Evolutionary conservation across 306 rosid species (phyloP).

Genomic region (Luffa aegyptiaca): DNA sequence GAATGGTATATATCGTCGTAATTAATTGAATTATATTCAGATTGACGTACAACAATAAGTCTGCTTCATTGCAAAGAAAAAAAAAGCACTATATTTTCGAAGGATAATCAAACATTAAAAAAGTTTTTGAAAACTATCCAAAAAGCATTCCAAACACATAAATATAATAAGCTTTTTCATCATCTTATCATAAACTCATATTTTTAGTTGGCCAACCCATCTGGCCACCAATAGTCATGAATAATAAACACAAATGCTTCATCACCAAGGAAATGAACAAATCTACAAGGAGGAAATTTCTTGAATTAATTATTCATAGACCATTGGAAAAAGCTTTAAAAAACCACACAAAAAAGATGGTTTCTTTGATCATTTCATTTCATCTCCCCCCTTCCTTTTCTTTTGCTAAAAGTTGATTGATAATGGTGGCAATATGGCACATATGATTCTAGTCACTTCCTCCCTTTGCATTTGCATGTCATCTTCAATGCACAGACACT

Average conservation of each 20-base stretch:
- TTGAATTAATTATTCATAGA: background rate
- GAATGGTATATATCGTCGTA: no score
- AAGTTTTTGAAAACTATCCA: background rate
- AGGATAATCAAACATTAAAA: no score
- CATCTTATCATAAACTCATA: background rate
- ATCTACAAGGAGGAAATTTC: background rate
- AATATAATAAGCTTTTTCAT: background rate
- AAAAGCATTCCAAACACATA: background rate
- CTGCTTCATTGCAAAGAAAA: no score
- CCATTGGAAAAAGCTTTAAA: background rate
- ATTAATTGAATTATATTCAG: no score
- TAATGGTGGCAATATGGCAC: background rate
- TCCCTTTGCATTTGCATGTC: background rate
- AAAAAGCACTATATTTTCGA: no score
- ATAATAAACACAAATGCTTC: background rate
- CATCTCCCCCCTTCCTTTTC: background rate
- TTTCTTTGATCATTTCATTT: background rate
- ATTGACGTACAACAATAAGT: no score
- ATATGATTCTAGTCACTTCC: background rate
- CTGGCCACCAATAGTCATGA: background rate
- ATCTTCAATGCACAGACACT: background rate
- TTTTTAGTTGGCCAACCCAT: background rate
- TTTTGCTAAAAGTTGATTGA: background rate
- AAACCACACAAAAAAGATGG: background rate
- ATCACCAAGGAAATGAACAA: background rate